Evolutionary conservation across 257 asterid genomes (phyloP), one percentile per base, ranked within the genome.

Genomic region (Salvia miltiorrhiza): DNA sequence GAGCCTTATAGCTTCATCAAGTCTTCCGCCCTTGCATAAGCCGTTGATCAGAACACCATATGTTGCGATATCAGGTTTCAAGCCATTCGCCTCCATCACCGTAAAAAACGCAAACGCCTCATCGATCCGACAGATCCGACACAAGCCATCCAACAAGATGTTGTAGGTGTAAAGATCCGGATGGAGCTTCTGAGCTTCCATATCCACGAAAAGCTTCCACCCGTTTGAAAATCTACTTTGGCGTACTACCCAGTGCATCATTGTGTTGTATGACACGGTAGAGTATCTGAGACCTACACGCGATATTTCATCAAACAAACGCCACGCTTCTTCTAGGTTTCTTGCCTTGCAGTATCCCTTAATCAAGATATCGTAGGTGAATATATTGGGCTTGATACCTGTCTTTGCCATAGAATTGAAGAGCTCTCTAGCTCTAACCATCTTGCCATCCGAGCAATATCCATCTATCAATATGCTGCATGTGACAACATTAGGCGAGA

Each of bases 271-370:
- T 1, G 71, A 49, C 21, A 60, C 33, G 0, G 62, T 23, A 14
- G 71, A 40, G 9, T 49, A 71, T 44, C 69, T 49, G 39, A 75
- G 53, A 28, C 79, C 79, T n/a, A 39, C 19, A 19, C 45, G 56
- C 49, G 79, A 61, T 4, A 75, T 39, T 45, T 68, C 79, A 13
- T 39, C 17, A 60, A 69, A 74, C 17, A 45, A 54, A 41, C 17
- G 65, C 65, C 56, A 39, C 5, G 73, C 77, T 26, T 72, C 76
- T 16, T 72, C 65, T 41, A 69, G 52, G 56, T 55, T 28, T n/a
- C n/a, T n/a, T n/a, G n/a, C n/a, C n/a, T n/a, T n/a, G n/a, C n/a
- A n/a, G n/a, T n/a, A n/a, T n/a, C n/a, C 66, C 33, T 17, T 43
- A 35, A 69, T 56, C 64, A 69, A 56, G 33, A 13, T 73, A 21